A percentile compares a stretch with the other conserved stretches of the same genome.
Conservation (phyloP, 2,329 filamentous ascomycete species). For the Paradendryphiella salina region DNA sequence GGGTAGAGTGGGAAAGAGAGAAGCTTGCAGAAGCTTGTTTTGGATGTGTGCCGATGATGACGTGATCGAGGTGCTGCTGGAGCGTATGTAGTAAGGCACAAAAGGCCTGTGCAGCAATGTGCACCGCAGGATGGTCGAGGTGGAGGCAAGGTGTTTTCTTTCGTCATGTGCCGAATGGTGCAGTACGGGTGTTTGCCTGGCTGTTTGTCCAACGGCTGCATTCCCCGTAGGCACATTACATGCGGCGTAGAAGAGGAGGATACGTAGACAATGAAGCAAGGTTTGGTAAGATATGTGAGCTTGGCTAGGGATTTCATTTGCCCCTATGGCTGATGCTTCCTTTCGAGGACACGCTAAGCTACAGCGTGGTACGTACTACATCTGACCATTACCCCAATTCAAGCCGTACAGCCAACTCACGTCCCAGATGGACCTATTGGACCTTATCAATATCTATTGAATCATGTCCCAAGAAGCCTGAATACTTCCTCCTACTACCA, state of each 20-base stretch:
- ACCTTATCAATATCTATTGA: constrained; percentile 26
- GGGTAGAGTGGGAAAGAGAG: constrained; percentile 1
- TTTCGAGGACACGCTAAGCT: constrained; percentile 7
- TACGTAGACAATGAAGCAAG: too few species aligned
- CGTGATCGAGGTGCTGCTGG: too few species aligned
- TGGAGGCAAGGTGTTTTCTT: too few species aligned
- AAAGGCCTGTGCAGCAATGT: too few species aligned
- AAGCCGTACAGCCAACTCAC: constrained; percentile 13
- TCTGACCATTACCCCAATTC: constrained; percentile 9
- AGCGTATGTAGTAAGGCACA: too few species aligned
- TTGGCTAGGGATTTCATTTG: constrained; percentile 7
- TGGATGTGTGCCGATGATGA: background rate
- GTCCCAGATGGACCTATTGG: constrained; percentile 20
- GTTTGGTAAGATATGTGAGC: background rate
- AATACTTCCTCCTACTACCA: constrained; percentile 5
- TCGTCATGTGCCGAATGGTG: too few species aligned
- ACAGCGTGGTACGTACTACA: constrained; percentile 12
- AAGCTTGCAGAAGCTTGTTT: background rate
- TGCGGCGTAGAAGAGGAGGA: too few species aligned
- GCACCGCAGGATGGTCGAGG: too few species aligned
- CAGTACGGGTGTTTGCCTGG: too few species aligned
- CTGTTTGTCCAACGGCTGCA: too few species aligned
- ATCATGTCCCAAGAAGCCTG: constrained; percentile 20
- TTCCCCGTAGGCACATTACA: too few species aligned
- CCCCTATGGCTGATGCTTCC: constrained; percentile 1